These are phyloP conservation scores for Leucogyrophana mollusca DNA, from an alignment of 768 basidiomycete genomes.

Conservation along the genomic window DNA sequence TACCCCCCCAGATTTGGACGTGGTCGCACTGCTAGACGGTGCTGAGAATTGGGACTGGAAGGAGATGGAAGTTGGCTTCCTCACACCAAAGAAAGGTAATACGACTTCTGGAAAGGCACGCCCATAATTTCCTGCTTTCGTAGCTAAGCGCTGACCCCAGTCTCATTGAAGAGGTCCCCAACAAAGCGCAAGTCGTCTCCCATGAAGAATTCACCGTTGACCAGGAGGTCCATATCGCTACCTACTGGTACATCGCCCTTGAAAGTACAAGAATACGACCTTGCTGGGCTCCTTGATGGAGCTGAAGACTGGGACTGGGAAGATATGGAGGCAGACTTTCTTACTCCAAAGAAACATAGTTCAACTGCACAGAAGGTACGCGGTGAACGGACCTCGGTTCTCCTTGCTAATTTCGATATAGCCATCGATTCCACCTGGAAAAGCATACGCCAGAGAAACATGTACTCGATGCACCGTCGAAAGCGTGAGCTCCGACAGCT, in stretches of 20 bases:
- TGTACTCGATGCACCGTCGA: constrained; percentile 61
- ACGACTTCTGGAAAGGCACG: constrained; percentile 23
- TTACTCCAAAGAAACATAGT: constrained; percentile 44
- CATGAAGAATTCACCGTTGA: constrained; percentile 11
- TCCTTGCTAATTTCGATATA: constrained; percentile 9
- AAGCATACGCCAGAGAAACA: constrained; percentile 28
- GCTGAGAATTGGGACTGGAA: constrained; percentile 73
- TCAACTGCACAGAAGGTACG: constrained; percentile 19
- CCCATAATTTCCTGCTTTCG: not conserved
- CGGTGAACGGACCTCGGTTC: too few species aligned
- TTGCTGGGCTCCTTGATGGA: constrained; percentile 54
- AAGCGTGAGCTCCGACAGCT: constrained; percentile 36
- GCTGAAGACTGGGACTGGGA: constrained; percentile 73
- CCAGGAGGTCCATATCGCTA: constrained; percentile 11
- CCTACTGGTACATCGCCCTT: not conserved
- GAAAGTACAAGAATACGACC: constrained; percentile 36
- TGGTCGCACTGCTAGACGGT: constrained; percentile 55
- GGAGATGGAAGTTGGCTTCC: constrained; percentile 48
- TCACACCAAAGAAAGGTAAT: constrained; percentile 43
- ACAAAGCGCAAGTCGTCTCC: constrained; percentile 15
- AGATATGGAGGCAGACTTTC: constrained; percentile 48
- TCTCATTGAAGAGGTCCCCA: constrained; percentile 9
- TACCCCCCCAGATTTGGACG: constrained; percentile 34
- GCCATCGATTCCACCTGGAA: constrained; percentile 11
- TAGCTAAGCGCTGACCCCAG: constrained; percentile 1